Percentiles rank a stretch among this genome's conserved stretches.
phyloP scores from a whole-genome alignment of 192 early-diverging fungal species.

The Thamnidium elegans region DNA sequence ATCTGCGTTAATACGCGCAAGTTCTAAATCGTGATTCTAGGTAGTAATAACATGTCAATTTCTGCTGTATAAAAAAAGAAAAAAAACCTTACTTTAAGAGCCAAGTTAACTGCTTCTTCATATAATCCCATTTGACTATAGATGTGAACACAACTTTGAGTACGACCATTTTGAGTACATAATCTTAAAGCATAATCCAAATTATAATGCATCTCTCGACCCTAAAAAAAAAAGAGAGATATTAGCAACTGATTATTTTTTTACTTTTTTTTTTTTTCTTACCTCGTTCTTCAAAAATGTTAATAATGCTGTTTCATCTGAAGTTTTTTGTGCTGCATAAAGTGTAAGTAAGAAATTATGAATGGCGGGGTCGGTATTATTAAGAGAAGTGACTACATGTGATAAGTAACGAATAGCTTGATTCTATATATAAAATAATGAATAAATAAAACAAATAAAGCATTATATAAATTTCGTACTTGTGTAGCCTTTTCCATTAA shows the following conservation, averaged over 20 bases:
- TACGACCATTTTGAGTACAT: constrained; percentile 77
- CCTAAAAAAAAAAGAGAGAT: constrained; percentile 22
- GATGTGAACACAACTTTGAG: constrained; percentile 86
- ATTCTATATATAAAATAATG: constrained; percentile 49
- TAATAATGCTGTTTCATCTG: constrained; percentile 69
- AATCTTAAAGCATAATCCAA: constrained; percentile 89
- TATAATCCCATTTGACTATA: constrained; percentile 85
- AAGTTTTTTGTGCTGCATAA: constrained; percentile 64
- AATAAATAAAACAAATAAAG: neutral
- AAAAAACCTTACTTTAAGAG: constrained; percentile 61
- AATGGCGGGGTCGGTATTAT: constrained; percentile 82
- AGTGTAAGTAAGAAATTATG: constrained; percentile 91
- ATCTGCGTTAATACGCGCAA: constrained; percentile 91
- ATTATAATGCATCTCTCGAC: constrained; percentile 81
- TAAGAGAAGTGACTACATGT: constrained; percentile 72
- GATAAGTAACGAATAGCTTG: constrained; percentile 88
- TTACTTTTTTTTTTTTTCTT: neutral
- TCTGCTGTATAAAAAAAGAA: neutral
- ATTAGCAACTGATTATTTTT: neutral
- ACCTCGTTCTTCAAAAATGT: constrained; percentile 68
- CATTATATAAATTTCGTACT: constrained; percentile 18
- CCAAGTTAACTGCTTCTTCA: constrained; percentile 90
- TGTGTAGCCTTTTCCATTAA: constrained; percentile 28
- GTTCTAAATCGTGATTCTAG: constrained; percentile 78
- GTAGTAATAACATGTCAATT: neutral